Evolutionary conservation across 176 grass and related monocot genomes (phyloP).

Genomic region (Carex myosuroides): DNA sequence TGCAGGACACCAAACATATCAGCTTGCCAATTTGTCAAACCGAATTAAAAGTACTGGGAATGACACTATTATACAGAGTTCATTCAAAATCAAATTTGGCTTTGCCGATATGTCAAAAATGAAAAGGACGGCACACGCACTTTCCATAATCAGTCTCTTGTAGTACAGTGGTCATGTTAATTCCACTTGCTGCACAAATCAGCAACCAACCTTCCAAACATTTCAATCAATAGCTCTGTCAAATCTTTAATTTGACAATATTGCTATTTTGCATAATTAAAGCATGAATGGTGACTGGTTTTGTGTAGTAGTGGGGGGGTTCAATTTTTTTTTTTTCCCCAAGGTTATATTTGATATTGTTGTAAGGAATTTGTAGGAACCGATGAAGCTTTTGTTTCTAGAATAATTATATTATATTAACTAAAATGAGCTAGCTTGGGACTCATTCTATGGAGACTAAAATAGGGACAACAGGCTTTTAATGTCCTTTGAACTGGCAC

Average conservation of each 20-base stretch:
- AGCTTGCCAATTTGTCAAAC: background rate
- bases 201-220: background rate
- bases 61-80: background rate
- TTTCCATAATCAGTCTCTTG: background rate
- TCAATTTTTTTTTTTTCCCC: background rate
- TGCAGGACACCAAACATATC: background rate
- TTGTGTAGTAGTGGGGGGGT: background rate
- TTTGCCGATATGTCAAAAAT: background rate
- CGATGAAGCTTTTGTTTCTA: background rate
- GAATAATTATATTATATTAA: background rate
- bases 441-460: slow-evolving; percentile 18
- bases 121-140: background rate
- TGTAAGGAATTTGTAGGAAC: background rate
- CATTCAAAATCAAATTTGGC: background rate
- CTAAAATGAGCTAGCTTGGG: slow-evolving; percentile 26
- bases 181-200: background rate
- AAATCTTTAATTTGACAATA: background rate
- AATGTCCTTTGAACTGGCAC: slow-evolving; percentile 28
- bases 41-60: background rate
- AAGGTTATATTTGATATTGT: background rate
- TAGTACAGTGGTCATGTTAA: background rate
- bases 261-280: no score
- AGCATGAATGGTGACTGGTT: no score
- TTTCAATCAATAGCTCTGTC: background rate
- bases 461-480: slow-evolving; percentile 37